phyloP scores from a whole-genome alignment of 2,329 filamentous ascomycete species.

The Grosmannia clavigera region DNA sequence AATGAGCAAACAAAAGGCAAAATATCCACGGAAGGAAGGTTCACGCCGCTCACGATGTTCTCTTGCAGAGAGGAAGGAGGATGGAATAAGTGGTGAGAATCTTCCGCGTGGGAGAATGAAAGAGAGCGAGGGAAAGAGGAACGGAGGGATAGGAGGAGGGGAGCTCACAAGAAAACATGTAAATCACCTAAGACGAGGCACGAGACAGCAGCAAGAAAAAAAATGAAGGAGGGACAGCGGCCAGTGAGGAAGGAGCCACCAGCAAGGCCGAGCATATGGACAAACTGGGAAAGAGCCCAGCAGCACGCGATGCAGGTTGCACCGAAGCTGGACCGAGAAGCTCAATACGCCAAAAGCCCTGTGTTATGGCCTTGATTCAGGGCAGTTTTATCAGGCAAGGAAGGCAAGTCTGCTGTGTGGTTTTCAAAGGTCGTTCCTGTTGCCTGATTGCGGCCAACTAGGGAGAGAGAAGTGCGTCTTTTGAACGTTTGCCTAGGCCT shows the following conservation, averaged over 20 bases:
- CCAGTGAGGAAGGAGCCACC: neutral
- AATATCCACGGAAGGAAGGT: neutral
- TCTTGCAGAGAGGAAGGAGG: neutral
- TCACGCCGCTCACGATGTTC: neutral
- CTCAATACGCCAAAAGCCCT: too few species aligned
- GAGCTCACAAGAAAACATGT: neutral
- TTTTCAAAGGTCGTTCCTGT: neutral
- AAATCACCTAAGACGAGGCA: neutral
- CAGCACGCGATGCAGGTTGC: too few species aligned
- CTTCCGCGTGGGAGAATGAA: neutral
- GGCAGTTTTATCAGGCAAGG: neutral
- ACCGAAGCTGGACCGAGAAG: neutral
- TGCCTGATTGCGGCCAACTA: neutral
- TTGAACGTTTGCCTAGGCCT: neutral
- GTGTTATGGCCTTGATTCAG: neutral
- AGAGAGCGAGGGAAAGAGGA: conserved; percentile 4
- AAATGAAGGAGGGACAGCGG: neutral
- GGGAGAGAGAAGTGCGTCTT: neutral
- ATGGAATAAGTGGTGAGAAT: neutral
- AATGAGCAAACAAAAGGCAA: neutral
- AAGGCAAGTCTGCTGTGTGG: neutral
- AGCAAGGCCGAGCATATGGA: neutral
- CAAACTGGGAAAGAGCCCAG: neutral
- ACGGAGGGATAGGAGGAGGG: neutral
- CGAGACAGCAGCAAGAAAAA: neutral